A percentile compares a stretch with the other conserved stretches of the same genome.
Conservation (phyloP, 192 early-diverging fungal genomes). For the Chytriomyces confervae region DNA sequence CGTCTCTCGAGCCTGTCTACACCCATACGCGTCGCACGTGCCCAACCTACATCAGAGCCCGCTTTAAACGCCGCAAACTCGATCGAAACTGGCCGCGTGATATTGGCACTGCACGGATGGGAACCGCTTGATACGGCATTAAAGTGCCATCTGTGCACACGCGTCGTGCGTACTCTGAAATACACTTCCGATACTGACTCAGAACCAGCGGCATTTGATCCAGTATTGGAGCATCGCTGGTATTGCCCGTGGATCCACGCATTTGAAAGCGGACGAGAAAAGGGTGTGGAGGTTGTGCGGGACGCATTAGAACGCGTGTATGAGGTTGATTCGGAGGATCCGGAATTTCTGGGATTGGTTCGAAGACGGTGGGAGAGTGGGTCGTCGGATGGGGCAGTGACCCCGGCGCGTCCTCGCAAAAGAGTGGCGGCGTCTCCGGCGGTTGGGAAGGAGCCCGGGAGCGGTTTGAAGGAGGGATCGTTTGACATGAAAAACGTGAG, state of each 20-base stretch:
- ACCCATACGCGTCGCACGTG: not conserved
- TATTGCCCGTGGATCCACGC: conserved; percentile 22
- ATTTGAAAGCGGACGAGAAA: not conserved
- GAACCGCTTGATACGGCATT: not conserved
- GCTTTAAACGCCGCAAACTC: not conserved
- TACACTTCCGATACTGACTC: not conserved
- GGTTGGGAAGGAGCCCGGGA: too few species aligned
- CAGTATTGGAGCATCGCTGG: conserved; percentile 13
- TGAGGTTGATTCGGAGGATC: not conserved
- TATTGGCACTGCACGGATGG: conserved; percentile 12
- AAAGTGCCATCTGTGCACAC: conserved; percentile 9
- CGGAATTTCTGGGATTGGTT: not conserved
- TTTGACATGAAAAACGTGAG: conserved; percentile 9
- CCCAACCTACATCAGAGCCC: not conserved
- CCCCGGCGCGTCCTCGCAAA: not conserved
- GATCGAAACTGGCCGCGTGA: conserved; percentile 2
- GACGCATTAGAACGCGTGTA: not conserved
- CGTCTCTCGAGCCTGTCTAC: not conserved
- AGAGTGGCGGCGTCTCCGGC: not conserved
- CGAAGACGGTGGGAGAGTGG: not conserved
- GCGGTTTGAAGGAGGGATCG: not conserved
- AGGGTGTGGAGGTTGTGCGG: not conserved
- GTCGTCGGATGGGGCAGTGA: not conserved
- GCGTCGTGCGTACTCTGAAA: conserved; percentile 3
- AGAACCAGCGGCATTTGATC: not conserved